Base-by-base conservation (phyloP, 192 early-diverging fungal genomes). In the Phlyctochytrium arcticum region DNA sequence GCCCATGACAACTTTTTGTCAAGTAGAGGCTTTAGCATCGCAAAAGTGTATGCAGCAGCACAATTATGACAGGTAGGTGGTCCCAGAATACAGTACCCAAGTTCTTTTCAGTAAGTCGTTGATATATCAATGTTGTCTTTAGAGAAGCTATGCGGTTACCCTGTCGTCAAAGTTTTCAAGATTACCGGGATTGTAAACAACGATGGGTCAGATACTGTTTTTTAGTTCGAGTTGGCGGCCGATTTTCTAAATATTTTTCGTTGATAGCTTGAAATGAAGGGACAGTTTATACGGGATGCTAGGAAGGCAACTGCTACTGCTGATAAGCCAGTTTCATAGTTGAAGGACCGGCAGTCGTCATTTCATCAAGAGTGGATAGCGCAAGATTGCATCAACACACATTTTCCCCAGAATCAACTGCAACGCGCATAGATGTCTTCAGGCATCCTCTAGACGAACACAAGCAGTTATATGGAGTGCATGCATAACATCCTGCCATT, bases 11-110 rank as follows among this genome's bases (percentile, higher is more conserved):
- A 63, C 68, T 4, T 69, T 23, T 39, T 69, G 68, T 54, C 30
- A 62, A 23, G 34, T 48, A 4, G 49, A 54, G 29, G 33, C 68
- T 15, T 31, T 44, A 3, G 60, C 58, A 6, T 42, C 57, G 6
- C 58, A 69, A 42, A 54, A 62, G 27, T 69, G 68, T 35, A 69
- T 69, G 68, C 46, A 54, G 17, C 36, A 62, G 27, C 39, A 62
- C 42, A 54, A 69, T 54, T 69, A 59, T 50, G 68, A 69, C 29
- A 34, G 63, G 63, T 55, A 31, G 6, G 54, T 30, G n/a, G 23
- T 1, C 23, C 12, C 4, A 48, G 6, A n/a, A 0, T 12, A n/a
- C 30, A 12, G 15, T 33, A 6, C 31, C 31, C 15, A 19, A 17
- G n/a, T 23, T n/a, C 19, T 24, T 15, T 33, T 2, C 24, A 4